Evolutionary conservation across 257 asterid species (phyloP), one percentile per base, ranked within the genome.

Genomic region (Nemophila menziesii): DNA sequence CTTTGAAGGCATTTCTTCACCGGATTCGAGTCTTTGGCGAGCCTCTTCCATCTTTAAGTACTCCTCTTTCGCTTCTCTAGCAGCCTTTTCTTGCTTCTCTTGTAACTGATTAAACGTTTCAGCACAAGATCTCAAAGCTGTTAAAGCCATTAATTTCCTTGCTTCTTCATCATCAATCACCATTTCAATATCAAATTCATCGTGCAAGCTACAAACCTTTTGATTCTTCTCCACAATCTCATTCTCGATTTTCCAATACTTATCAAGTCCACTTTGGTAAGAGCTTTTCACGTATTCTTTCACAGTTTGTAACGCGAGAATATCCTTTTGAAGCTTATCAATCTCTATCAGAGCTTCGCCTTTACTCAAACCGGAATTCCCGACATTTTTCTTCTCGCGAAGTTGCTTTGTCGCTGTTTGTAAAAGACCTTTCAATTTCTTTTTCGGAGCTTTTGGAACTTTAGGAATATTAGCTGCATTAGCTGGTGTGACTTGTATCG

Each of bases 211-310:
- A 47, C 74, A 44, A n/a, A 84, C 82, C 48, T 57, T 84, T 9
- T 77, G 80, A 46, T 89, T 95, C 71, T 55, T 60, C 67, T 84
- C 96, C 54, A 54, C 21, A 23, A 89, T 74, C 66, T 77, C 77
- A 55, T 73, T 89, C 65, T 89, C 98, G 5, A 89, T 72, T 16
- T 55, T 72, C 75, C 79, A 77, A 18, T 71, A 89, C 64, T 79
- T 84, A 0, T 82, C 62, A 4, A 74, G 66, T 22, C 87, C 92
- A 20, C 58, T 70, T 54, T 89, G 93, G 16, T 89, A 84, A 7
- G 98, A 80, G 73, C 87, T 89, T 65, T 79, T 89, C 6, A 86
- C 92, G 52, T 73, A 78, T 82, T 89, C 98, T 23, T 84, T 84
- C 4, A 72, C 65, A 6, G 96, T 84, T 46, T 89, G 94, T 58